Evolutionary conservation across 108 stramenopile genomes (phyloP), one percentile per base, ranked within the genome.

Genomic region (Fragilariopsis cylindrus): DNA sequence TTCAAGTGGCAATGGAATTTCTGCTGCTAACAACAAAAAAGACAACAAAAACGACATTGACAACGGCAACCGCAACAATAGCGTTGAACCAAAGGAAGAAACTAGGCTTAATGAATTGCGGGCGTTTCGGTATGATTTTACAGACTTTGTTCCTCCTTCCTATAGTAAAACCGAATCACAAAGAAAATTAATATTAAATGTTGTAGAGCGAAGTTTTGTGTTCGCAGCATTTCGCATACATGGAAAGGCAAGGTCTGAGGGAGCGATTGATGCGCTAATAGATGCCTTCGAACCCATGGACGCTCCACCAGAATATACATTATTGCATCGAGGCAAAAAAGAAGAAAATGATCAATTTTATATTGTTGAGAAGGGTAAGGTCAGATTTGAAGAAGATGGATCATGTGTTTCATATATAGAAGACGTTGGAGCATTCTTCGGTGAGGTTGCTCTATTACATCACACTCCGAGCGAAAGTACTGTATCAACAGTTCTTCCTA

Each of bases 351-450:
- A 72, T 18, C 3, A 60, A 12, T 75, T 75, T 60, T 68, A 68
- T 47, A 46, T 75, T 40, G 19, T 75, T 16, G 66, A 75, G 40
- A 3, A 18, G 47, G 74, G 74, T 2, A 11, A 40, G 7, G 8
- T 75, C 12, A 43, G 50, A 3, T 67, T 75, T 57, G 15, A 75
- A 40, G 42, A 48, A 19, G 44, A 75, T 40, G 74, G 74, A 21
- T 44, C 18, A 8, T 7, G 9, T n/a, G n/a, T 48, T 2, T 53
- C 13, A 16, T 11, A 75, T 45, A 44, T 58, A 30, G 65, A 48
- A 9, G 73, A 58, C 21, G 47, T 80, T 12, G 90, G 92, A 21
- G 82, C 57, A 5, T 78, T 81, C 57, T 83, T 83, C 69, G 82
- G 82, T 8, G 77, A 83, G 53, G 55, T 74, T 15, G 71, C 77